Conservation (phyloP, 805 yeast species). For the Candida sonorensis region DNA sequence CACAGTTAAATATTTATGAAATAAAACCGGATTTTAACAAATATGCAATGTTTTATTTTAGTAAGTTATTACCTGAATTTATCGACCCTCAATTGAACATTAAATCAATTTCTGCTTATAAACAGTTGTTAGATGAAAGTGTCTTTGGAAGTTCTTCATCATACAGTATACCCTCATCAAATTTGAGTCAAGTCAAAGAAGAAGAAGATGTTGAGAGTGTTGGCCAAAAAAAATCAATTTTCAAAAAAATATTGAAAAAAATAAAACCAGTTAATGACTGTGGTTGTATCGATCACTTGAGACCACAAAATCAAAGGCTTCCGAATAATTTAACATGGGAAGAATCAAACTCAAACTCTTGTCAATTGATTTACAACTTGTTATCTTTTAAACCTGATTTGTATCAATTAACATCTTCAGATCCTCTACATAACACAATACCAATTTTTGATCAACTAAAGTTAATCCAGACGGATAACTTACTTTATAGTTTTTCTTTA, state of each 20-base stretch:
- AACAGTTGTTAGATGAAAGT: neutral
- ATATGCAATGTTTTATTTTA: constrained; percentile 15
- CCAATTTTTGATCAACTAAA: constrained; percentile 3
- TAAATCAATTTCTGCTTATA: constrained; percentile 7
- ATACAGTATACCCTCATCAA: neutral
- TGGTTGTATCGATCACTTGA: neutral
- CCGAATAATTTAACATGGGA: neutral
- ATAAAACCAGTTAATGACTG: no score
- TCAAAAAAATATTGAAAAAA: neutral
- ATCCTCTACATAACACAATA: constrained; percentile 3
- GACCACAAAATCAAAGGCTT: neutral
- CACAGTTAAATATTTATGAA: constrained; percentile 23
- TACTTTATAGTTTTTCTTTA: constrained; percentile 18
- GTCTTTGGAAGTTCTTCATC: constrained; percentile 1
- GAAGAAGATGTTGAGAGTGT: no score
- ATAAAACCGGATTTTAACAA: constrained; percentile 9
- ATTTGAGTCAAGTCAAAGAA: neutral
- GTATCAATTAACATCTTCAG: constrained; percentile 4
- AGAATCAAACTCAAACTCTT: constrained; percentile 6
- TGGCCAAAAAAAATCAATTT: neutral
- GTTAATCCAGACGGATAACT: constrained; percentile 3
- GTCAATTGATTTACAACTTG: constrained; percentile 8
- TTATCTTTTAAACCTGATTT: constrained; percentile 9
- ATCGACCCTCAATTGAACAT: constrained; percentile 24
- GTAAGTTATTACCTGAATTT: constrained; percentile 15